Conservation (phyloP, 805 yeast genomes). For the Hyphopichia homilentoma region DNA sequence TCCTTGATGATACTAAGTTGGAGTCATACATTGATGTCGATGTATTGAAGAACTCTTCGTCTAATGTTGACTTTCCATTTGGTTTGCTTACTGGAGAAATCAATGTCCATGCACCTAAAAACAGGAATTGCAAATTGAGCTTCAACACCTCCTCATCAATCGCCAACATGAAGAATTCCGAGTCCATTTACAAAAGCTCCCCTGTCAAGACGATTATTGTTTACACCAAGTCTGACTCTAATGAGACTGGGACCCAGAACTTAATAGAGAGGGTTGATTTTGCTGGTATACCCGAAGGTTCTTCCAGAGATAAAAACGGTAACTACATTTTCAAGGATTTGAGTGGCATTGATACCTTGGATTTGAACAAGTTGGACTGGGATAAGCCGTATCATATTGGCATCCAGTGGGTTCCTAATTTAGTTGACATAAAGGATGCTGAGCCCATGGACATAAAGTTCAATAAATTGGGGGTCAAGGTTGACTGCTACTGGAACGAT, state of each 20-base stretch:
- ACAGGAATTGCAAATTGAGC: conserved; percentile 59
- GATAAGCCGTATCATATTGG: conserved; percentile 55
- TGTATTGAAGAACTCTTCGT: conserved; percentile 47
- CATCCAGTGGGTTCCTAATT: conserved; percentile 72
- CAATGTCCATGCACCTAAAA: conserved; percentile 52
- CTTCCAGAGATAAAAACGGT: conserved; percentile 38
- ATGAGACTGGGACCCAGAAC: conserved; percentile 7
- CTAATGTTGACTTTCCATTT: conserved; percentile 45
- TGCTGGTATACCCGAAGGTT: conserved; percentile 40
- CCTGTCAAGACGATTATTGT: conserved; percentile 65
- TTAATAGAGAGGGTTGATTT: conserved; percentile 3
- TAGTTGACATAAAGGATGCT: conserved; percentile 37
- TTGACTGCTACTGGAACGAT: conserved; percentile 80
- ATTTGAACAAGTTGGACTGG: conserved; percentile 65
- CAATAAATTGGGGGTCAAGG: conserved; percentile 48
- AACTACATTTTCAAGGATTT: conserved; percentile 49
- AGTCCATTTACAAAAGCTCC: conserved; percentile 26
- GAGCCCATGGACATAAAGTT: conserved; percentile 23
- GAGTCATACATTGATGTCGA: conserved; percentile 51
- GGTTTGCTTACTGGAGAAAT: conserved; percentile 66
- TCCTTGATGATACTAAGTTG: conserved; percentile 36
- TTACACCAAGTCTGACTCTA: conserved; percentile 30
- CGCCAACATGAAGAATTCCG: conserved; percentile 6
- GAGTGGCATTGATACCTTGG: conserved; percentile 62
- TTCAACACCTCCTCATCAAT: conserved; percentile 50